Conservation (phyloP, 495 filamentous ascomycete genomes). For the Aspergillus indologenus region DNA sequence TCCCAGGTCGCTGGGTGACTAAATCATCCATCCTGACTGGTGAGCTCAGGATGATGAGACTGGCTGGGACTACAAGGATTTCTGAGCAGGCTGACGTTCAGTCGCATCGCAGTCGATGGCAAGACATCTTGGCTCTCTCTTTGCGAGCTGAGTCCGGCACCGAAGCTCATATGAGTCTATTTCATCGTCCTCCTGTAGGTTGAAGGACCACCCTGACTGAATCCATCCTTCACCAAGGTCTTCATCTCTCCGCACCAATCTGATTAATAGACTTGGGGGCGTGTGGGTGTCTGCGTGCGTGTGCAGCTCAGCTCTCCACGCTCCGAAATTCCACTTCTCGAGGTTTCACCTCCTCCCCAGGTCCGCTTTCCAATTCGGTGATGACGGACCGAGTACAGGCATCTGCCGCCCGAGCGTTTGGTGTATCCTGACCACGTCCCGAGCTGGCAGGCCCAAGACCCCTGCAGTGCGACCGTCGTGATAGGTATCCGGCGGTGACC, state of each 20-base stretch:
- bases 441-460: not conserved
- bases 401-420: conserved; percentile 7
- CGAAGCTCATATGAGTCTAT: not conserved
- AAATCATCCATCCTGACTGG: not conserved
- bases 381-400: not conserved
- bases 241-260: not conserved
- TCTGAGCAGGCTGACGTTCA: not conserved
- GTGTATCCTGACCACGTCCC: conserved; percentile 3
- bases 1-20: not conserved
- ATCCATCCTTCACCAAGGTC: not conserved
- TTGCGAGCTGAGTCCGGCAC: not conserved
- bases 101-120: not conserved
- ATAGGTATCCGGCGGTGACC: conserved; percentile 7
- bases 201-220: not conserved
- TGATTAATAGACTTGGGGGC: not conserved
- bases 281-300: not conserved
- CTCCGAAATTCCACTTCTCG: not conserved
- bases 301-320: not conserved
- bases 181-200: not conserved
- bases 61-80: not conserved
- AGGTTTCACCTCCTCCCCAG: not conserved
- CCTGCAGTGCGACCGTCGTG: conserved; percentile 8
- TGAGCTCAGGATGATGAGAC: not conserved
- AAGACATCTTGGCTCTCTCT: not conserved
- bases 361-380: not conserved